These are phyloP conservation scores for Fusarium ambrosium DNA, from an alignment of 2,329 filamentous ascomycete species.

Conservation along the genomic window DNA sequence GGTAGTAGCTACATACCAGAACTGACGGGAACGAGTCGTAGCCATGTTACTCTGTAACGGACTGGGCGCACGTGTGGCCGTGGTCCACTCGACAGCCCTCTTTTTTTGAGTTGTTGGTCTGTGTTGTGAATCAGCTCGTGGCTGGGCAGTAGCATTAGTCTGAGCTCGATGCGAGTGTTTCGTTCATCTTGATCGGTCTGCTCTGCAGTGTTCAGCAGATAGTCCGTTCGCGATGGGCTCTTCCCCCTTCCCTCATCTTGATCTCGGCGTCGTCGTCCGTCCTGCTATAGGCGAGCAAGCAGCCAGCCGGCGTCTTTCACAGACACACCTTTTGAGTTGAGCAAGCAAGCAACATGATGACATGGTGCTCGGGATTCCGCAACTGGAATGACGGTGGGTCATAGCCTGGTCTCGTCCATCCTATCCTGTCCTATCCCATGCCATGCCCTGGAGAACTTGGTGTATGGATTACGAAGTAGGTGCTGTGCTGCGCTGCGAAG, in stretches of 20 bases:
- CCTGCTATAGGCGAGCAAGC: constrained; percentile 27
- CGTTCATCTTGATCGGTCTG: constrained; percentile 24
- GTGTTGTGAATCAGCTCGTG: constrained; percentile 21
- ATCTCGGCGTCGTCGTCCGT: constrained; percentile 18
- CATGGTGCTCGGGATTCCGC: constrained; percentile 45
- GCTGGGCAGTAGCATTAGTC: background rate
- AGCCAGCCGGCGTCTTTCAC: constrained; percentile 16
- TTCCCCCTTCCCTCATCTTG: constrained; percentile 9
- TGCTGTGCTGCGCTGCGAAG: background rate
- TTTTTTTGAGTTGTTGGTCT: constrained; percentile 26
- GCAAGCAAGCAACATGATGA: constrained; percentile 25
- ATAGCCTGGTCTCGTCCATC: constrained; percentile 29
- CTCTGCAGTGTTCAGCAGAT: constrained; percentile 18
- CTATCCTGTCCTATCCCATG: constrained; percentile 3
- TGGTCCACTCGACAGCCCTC: constrained; percentile 20
- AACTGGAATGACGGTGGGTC: constrained; percentile 49
- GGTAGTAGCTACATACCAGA: constrained; percentile 8
- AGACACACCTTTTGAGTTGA: constrained; percentile 25
- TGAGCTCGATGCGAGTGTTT: constrained; percentile 13
- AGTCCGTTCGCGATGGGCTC: background rate
- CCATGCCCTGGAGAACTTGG: constrained; percentile 14
- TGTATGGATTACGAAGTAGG: constrained; percentile 3
- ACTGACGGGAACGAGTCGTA: constrained; percentile 17
- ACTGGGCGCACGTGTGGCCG: constrained; percentile 19
- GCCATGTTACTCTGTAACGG: constrained; percentile 29